phyloP scores from a whole-genome alignment of 2,329 filamentous ascomycete genomes.

The Sporothrix dimorphospora region DNA sequence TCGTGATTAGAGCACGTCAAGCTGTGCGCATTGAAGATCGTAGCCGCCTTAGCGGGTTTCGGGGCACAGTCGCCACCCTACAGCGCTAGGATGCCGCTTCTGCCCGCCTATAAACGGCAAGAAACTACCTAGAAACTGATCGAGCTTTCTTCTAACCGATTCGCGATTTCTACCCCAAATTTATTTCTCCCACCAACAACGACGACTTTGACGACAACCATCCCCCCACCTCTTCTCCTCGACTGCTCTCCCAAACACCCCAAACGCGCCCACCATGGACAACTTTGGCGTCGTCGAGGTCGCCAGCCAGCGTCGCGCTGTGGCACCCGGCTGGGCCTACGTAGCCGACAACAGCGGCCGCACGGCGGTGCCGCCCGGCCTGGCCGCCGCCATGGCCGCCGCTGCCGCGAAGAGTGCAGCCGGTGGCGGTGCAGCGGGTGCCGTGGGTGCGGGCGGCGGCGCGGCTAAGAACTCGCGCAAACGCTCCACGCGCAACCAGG shows the following conservation, averaged over 20 bases:
- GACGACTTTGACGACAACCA: background rate
- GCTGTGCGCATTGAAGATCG: background rate
- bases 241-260: background rate
- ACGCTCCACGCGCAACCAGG: conserved; percentile 62
- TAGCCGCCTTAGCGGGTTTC: background rate
- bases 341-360: conserved; percentile 66
- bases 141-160: background rate
- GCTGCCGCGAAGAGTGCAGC: conserved; percentile 62
- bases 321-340: conserved; percentile 89
- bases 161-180: background rate
- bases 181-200: background rate
- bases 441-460: conserved; percentile 29
- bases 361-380: conserved; percentile 41
- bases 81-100: conserved; percentile 1
- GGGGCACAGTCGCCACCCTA: background rate
- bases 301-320: conserved; percentile 67
- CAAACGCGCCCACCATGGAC: conserved; percentile 51
- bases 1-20: no score
- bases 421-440: conserved; percentile 58
- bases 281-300: conserved; percentile 83
- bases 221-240: background rate
- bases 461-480: conserved; percentile 60
- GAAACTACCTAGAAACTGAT: background rate
- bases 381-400: conserved; percentile 53
- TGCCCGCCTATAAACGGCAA: background rate